A percentile compares a stretch with the other conserved stretches of the same genome.
Evolutionary conservation across 2,329 filamentous ascomycete species (phyloP).

Genomic region (Nemania abortiva): DNA sequence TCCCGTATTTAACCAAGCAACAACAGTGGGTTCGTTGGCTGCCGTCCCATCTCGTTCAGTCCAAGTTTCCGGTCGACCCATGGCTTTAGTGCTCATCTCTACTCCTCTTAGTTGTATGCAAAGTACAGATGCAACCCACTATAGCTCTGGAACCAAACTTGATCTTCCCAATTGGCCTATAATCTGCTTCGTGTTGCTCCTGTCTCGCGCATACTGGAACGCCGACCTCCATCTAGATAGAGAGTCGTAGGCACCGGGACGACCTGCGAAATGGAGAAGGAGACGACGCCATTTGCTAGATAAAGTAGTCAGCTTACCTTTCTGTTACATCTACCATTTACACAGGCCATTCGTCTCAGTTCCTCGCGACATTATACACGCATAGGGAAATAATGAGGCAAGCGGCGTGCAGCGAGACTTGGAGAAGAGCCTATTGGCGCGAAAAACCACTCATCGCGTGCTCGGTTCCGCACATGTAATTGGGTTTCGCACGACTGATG

Average conservation of each 20-base stretch:
- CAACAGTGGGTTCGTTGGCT: slow-evolving; percentile 3
- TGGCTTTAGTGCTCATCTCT: slow-evolving; percentile 22
- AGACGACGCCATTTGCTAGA: slow-evolving; percentile 7
- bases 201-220: slow-evolving; percentile 32
- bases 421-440: slow-evolving; percentile 20
- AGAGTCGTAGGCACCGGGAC: slow-evolving; percentile 12
- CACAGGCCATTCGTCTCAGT: neutral
- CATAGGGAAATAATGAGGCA: slow-evolving; percentile 24
- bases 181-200: slow-evolving; percentile 16
- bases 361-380: slow-evolving; percentile 19
- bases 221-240: slow-evolving; percentile 13
- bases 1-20: neutral
- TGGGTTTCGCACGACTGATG: slow-evolving; percentile 23
- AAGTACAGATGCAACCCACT: slow-evolving; percentile 28
- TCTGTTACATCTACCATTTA: slow-evolving; percentile 11
- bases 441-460: slow-evolving; percentile 36
- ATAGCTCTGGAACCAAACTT: slow-evolving; percentile 23
- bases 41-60: neutral
- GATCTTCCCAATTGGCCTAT: slow-evolving; percentile 38
- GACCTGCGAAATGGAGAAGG: slow-evolving; percentile 18
- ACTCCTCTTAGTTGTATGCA: neutral
- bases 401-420: slow-evolving; percentile 29
- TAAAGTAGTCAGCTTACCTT: slow-evolving; percentile 22
- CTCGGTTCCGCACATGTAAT: slow-evolving; percentile 26
- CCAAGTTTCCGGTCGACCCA: slow-evolving; percentile 20